These are phyloP conservation scores for Penicillium hesseltinei DNA, from an alignment of 2,329 filamentous ascomycete species.

Conservation along the genomic window DNA sequence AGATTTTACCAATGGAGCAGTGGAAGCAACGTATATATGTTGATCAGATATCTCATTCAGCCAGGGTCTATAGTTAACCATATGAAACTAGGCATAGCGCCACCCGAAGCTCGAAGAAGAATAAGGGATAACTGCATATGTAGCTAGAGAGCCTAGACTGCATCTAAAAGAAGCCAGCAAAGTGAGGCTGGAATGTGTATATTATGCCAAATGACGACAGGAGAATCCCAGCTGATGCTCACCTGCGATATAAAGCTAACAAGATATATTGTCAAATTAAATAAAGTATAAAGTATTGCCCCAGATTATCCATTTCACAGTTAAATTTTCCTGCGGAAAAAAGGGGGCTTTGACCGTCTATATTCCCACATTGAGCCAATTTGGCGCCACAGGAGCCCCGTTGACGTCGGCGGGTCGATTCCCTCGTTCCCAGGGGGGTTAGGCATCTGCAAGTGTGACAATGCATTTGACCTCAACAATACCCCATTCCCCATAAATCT, in stretches of 20 bases:
- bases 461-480: not conserved
- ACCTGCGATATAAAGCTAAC: no score
- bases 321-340: not conserved
- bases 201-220: not conserved
- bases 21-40: not conserved
- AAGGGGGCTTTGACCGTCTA: not conserved
- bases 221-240: not conserved
- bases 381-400: slow-evolving; percentile 10
- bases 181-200: not conserved
- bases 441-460: not conserved
- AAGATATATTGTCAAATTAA: not conserved
- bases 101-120: not conserved
- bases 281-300: not conserved
- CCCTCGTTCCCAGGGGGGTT: slow-evolving; percentile 3
- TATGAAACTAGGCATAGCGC: not conserved
- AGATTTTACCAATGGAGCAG: not conserved
- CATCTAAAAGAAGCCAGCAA: not conserved
- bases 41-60: not conserved
- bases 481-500: not conserved
- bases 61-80: not conserved
- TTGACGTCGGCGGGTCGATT: slow-evolving; percentile 13
- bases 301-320: not conserved
- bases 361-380: slow-evolving; percentile 2
- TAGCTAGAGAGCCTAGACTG: not conserved
- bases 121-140: not conserved